Conservation (phyloP, 2,329 filamentous ascomycete genomes). For the Sporothrix phasma region DNA sequence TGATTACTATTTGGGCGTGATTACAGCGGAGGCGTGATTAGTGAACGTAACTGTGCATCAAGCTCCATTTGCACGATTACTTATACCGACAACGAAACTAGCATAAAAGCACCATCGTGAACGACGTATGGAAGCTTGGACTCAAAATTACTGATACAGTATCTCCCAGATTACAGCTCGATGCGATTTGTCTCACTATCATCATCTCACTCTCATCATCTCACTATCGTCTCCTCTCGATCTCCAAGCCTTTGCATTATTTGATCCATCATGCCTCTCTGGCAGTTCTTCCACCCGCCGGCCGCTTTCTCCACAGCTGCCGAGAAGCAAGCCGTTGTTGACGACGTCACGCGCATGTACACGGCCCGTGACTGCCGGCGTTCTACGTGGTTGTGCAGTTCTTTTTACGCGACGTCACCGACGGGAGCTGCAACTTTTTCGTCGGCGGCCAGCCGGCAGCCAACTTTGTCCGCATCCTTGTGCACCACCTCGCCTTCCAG, state of each 20-base stretch:
- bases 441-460: slow-evolving; percentile 3
- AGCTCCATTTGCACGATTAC: neutral
- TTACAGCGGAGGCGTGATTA: neutral
- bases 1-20: neutral
- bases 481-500: slow-evolving; percentile 16
- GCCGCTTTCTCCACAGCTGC: slow-evolving; percentile 25
- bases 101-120: neutral
- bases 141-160: no score
- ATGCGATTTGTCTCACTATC: neutral
- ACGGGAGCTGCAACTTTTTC: neutral
- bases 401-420: slow-evolving; percentile 21
- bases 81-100: neutral
- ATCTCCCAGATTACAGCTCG: no score
- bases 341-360: slow-evolving; percentile 27
- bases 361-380: slow-evolving; percentile 27
- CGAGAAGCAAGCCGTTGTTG: slow-evolving; percentile 25
- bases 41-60: neutral
- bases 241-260: neutral
- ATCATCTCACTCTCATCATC: neutral
- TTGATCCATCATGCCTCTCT: slow-evolving; percentile 31
- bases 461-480: slow-evolving; percentile 15
- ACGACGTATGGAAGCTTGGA: no score
- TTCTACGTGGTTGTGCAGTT: slow-evolving; percentile 37
- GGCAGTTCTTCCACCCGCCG: slow-evolving; percentile 32
- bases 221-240: neutral